Base-by-base conservation (phyloP, 345 rosid genomes). In the Arabis hirsuta region DNA sequence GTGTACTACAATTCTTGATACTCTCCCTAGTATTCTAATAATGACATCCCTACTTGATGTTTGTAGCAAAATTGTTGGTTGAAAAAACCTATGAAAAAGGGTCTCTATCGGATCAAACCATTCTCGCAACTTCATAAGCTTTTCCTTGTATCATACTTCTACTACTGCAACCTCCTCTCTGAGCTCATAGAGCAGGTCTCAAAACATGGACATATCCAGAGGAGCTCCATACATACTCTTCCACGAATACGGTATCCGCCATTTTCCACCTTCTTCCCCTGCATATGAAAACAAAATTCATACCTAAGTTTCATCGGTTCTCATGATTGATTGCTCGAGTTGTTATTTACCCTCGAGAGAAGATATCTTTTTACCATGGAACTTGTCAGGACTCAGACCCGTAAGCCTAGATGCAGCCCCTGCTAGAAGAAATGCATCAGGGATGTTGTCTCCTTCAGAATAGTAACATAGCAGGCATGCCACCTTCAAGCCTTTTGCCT, bases 401-500 rank as follows among this genome's bases (percentile, higher is more conserved):
- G 70, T 69, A 55, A 91, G 81, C 73, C 81, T 85, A 79, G 79
- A 74, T 9, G 87, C 82, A 54, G 92, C 97, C 74, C 86, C 92
- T 53, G 94, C 96, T 73, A 95, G 67, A 72, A 85, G 78, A 76
- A 87, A 81, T 42, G 91, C 91, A 81, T 91, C 98, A 43, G 83
- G 73, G 63, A 82, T 87, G 77, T 91, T 95, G 81, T 95, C 97
- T 62, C 98, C 99, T 83, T 95, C 97, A 0, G 96, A 90, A 82
- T 98, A 95, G 83, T 95, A 90, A 77, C 94, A 87, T 55, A 95
- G 67, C 70, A 95, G 69, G 81, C 98, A 91, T 32, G 94, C 88
- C 63, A 87, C 91, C 69, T 85, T 87, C 81, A 95, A 75, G 6
- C 96, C 97, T 76, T 81, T 84, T 56, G 93, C 98, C 96, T 91